Conservation (phyloP, 495 filamentous ascomycete species). For the Penicillium turbatum region DNA sequence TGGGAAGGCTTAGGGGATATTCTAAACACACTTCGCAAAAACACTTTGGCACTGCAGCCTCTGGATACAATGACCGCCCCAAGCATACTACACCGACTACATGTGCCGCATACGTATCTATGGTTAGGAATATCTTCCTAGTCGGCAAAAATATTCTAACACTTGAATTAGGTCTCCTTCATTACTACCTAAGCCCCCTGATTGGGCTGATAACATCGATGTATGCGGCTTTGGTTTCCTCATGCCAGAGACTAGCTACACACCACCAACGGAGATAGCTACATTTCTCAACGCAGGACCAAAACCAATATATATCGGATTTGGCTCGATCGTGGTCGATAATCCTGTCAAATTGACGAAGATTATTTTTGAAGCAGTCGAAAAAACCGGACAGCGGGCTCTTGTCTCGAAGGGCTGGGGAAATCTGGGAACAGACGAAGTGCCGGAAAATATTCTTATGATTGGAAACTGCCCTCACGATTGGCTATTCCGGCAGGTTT, state of each 20-base stretch:
- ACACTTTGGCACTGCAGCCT: conserved; percentile 60
- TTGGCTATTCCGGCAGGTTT: conserved; percentile 74
- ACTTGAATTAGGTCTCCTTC: conserved; percentile 55
- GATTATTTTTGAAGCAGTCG: conserved; percentile 64
- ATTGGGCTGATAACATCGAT: conserved; percentile 69
- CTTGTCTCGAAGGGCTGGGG: conserved; percentile 81
- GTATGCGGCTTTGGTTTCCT: conserved; percentile 75
- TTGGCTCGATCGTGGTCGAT: conserved; percentile 78
- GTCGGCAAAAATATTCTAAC: no score
- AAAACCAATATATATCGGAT: conserved; percentile 75
- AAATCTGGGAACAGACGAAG: conserved; percentile 57
- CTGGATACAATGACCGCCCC: conserved; percentile 66
- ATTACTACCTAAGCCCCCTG: conserved; percentile 71
- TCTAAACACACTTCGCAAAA: conserved; percentile 66
- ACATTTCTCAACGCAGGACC: conserved; percentile 62
- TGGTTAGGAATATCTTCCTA: conserved; percentile 48
- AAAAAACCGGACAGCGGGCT: conserved; percentile 61
- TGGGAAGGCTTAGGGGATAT: conserved; percentile 78
- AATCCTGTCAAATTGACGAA: conserved; percentile 63
- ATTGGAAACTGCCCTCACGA: conserved; percentile 77
- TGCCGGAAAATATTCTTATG: conserved; percentile 67
- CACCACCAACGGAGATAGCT: conserved; percentile 56
- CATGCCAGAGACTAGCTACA: conserved; percentile 57
- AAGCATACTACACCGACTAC: conserved; percentile 56
- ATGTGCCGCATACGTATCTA: conserved; percentile 72